These are phyloP conservation scores for Persicaria maculosa DNA, from an alignment of 148 eudicot species.

Conservation along the genomic window DNA sequence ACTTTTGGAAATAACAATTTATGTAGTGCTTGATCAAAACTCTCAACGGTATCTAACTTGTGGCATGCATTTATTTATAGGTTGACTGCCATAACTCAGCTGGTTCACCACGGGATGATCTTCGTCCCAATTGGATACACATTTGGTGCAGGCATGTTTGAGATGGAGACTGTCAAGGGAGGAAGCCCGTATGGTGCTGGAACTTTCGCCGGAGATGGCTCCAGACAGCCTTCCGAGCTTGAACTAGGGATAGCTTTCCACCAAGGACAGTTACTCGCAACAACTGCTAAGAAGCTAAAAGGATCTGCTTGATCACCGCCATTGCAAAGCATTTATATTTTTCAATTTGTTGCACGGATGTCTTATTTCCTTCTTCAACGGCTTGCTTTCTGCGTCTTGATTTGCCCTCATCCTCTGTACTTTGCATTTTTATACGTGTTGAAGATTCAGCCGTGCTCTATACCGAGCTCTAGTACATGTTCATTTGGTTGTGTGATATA, in stretches of 20 bases:
- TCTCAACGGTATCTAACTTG: not conserved
- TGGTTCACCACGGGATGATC: constrained; percentile 16
- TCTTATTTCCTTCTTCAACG: not conserved
- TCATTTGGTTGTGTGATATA: not conserved
- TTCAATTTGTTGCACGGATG: not conserved
- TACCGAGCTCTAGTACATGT: not conserved
- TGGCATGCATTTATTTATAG: not conserved
- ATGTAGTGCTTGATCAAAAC: no score
- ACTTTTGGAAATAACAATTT: no score
- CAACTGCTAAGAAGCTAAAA: constrained; percentile 12
- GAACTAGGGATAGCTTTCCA: constrained; percentile 13
- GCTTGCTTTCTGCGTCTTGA: not conserved
- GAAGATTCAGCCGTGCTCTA: not conserved
- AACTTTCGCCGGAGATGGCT: constrained; percentile 12
- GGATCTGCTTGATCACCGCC: constrained; percentile 4
- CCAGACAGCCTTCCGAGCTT: constrained; percentile 12
- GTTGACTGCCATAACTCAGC: constrained; percentile 14
- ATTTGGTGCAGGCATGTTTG: constrained; percentile 14
- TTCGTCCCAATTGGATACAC: constrained; percentile 16
- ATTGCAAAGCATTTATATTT: not conserved
- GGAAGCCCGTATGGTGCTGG: constrained; percentile 16
- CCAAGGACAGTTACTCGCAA: constrained; percentile 10
- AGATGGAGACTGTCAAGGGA: constrained; percentile 3
- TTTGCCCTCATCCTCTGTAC: not conserved
- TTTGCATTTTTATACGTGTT: not conserved